Evolutionary conservation across 192 early-diverging fungal species (phyloP).

Genomic region (Podila verticillata): DNA sequence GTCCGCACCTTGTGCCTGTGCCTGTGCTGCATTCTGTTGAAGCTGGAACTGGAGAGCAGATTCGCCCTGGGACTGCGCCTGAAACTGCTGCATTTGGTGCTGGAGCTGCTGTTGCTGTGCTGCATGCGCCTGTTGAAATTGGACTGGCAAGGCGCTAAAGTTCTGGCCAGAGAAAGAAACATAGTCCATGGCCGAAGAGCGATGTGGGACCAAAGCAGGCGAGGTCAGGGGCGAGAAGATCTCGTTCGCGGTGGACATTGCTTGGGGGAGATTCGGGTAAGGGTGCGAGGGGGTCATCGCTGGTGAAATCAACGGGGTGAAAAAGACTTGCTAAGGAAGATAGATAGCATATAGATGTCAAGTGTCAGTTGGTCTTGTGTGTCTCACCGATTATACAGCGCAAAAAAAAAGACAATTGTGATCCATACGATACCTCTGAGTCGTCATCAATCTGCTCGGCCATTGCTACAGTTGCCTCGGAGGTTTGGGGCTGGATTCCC

Average conservation of each 20-base stretch:
- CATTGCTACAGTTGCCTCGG: constrained; percentile 10
- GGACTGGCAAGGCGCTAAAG: constrained; percentile 21
- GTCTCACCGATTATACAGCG: too few relatives aligned
- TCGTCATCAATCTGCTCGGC: constrained; percentile 33
- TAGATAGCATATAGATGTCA: background rate
- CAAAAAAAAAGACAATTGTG: background rate
- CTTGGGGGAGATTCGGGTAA: constrained; percentile 50
- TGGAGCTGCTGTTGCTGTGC: constrained; percentile 30
- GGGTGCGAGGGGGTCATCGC: constrained; percentile 72
- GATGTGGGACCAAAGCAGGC: constrained; percentile 65
- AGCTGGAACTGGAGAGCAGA: constrained; percentile 18
- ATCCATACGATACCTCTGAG: background rate
- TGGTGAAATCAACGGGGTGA: constrained; percentile 76
- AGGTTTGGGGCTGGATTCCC: constrained; percentile 21
- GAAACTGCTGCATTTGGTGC: constrained; percentile 17
- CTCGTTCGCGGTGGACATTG: constrained; percentile 42
- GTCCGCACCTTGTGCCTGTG: background rate
- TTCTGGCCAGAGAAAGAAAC: constrained; percentile 17
- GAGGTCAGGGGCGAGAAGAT: constrained; percentile 73
- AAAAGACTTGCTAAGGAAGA: constrained; percentile 11
- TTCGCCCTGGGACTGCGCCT: constrained; percentile 4
- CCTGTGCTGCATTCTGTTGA: background rate
- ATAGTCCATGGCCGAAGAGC: constrained; percentile 27
- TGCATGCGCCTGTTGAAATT: constrained; percentile 41
- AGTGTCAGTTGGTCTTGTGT: background rate